phyloP scores from a whole-genome alignment of 1,139 yeast genomes.

The Debaryomycetaceae sp. region DNA sequence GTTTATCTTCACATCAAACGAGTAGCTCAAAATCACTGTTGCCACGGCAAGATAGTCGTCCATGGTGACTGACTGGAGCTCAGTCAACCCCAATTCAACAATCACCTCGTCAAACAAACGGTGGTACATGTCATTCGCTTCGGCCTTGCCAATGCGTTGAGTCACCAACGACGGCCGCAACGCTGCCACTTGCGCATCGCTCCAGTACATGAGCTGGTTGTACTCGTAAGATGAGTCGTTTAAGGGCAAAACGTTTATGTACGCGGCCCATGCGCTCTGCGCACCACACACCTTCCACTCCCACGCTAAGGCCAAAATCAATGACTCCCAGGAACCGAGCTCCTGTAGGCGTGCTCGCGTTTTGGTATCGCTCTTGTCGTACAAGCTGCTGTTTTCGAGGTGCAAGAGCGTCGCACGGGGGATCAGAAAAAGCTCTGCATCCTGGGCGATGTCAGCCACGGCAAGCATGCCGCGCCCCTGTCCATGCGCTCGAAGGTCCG shows the following conservation, averaged over 20 bases:
- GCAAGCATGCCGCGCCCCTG: constrained; percentile 86
- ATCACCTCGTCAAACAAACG: constrained; percentile 20
- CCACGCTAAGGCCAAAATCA: constrained; percentile 63
- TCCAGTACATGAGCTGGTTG: constrained; percentile 81
- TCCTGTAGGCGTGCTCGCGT: constrained; percentile 30
- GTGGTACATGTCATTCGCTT: constrained; percentile 58
- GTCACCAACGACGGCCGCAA: constrained; percentile 70
- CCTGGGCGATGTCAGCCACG: constrained; percentile 47
- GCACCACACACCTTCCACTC: constrained; percentile 43
- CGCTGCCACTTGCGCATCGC: constrained; percentile 40
- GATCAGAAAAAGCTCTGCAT: constrained; percentile 63
- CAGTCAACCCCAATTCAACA: constrained; percentile 20
- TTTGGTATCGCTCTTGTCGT: constrained; percentile 28
- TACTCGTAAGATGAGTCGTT: constrained; percentile 33
- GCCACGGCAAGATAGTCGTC: constrained; percentile 71
- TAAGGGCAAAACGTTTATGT: constrained; percentile 67
- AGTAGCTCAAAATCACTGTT: constrained; percentile 45
- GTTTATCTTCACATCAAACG: constrained; percentile 39
- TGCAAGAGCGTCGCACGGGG: constrained; percentile 60
- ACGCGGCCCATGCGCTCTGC: constrained; percentile 60
- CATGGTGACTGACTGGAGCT: constrained; percentile 31
- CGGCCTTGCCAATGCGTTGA: constrained; percentile 64
- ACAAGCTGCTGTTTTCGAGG: constrained; percentile 50
- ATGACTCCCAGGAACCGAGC: constrained; percentile 71
- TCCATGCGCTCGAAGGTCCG: constrained; percentile 50